These are phyloP conservation scores for Maudiozyma serrabonitensis DNA, from an alignment of 805 yeast genomes.

Conservation along the genomic window DNA sequence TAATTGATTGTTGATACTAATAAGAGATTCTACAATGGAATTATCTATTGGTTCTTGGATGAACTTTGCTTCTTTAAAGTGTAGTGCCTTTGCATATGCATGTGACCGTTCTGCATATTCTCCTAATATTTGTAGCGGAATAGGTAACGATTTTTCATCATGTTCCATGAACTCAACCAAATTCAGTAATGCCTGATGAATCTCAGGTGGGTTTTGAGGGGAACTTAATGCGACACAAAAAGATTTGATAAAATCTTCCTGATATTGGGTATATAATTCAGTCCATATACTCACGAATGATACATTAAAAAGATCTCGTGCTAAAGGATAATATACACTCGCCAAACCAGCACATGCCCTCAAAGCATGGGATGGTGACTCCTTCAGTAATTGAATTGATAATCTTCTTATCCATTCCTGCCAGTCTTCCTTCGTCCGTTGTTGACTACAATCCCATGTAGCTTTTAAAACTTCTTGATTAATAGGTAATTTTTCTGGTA, in stretches of 20 bases:
- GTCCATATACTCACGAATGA: conserved; percentile 92
- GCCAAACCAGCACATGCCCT: conserved; percentile 88
- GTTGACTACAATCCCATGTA: conserved; percentile 88
- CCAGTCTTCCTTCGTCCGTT: conserved; percentile 90
- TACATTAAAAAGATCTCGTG: conserved; percentile 81
- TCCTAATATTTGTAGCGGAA: conserved; percentile 75
- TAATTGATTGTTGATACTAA: conserved; percentile 82
- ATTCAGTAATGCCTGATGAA: conserved; percentile 76
- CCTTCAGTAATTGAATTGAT: conserved; percentile 72
- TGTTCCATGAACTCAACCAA: conserved; percentile 94
- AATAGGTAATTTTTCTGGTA: conserved; percentile 58
- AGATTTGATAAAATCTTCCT: conserved; percentile 78
- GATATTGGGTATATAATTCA: conserved; percentile 78
- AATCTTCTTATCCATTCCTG: conserved; percentile 87
- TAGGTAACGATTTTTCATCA: conserved; percentile 86
- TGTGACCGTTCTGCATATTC: conserved; percentile 89
- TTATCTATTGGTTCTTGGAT: conserved; percentile 79
- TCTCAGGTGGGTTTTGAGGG: conserved; percentile 88
- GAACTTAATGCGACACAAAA: conserved; percentile 79
- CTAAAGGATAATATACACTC: conserved; percentile 71
- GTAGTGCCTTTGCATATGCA: conserved; percentile 92
- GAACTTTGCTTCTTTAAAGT: conserved; percentile 89
- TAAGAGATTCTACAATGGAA: conserved; percentile 80
- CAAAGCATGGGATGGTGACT: conserved; percentile 86
- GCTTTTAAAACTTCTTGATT: conserved; percentile 53